These are phyloP conservation scores for Phytophthora agathidicida DNA, from an alignment of 352 stramenopile species.

Conservation along the genomic window DNA sequence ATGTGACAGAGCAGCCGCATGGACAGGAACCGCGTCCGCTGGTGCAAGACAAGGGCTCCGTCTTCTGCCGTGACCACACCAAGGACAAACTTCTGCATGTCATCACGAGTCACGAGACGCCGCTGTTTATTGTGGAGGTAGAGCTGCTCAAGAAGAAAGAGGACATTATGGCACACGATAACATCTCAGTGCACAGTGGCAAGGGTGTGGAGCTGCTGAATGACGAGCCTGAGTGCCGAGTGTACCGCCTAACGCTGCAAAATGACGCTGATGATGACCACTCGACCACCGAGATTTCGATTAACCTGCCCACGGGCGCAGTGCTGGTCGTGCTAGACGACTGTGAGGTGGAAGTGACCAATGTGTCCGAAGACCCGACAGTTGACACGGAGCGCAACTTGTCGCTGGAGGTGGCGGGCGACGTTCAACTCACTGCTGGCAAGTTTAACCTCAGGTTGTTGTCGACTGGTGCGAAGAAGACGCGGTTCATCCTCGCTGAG, in stretches of 20 bases:
- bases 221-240: conserved; percentile 44
- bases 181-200: conserved; percentile 21
- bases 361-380: conserved; percentile 10
- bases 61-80: conserved; percentile 62
- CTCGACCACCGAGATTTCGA: conserved; percentile 25
- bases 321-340: conserved; percentile 48
- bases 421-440: conserved; percentile 19
- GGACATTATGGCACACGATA: conserved; percentile 21
- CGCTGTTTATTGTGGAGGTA: conserved; percentile 56
- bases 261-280: conserved; percentile 8
- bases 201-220: conserved; percentile 38
- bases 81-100: conserved; percentile 51
- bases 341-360: conserved; percentile 35
- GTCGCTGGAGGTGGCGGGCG: conserved; percentile 25
- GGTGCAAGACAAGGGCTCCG: conserved; percentile 31
- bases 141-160: conserved; percentile 49
- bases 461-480: conserved; percentile 22
- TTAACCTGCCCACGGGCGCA: conserved; percentile 37
- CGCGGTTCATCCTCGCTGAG: conserved; percentile 30
- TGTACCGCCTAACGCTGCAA: conserved; percentile 52
- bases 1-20: conserved; percentile 44
- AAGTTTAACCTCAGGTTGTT: conserved; percentile 29
- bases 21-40: conserved; percentile 25
- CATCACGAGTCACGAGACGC: conserved; percentile 29
- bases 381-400: conserved; percentile 14